Conservation (phyloP, 352 stramenopile genomes). For the Pythium folliculosum region DNA sequence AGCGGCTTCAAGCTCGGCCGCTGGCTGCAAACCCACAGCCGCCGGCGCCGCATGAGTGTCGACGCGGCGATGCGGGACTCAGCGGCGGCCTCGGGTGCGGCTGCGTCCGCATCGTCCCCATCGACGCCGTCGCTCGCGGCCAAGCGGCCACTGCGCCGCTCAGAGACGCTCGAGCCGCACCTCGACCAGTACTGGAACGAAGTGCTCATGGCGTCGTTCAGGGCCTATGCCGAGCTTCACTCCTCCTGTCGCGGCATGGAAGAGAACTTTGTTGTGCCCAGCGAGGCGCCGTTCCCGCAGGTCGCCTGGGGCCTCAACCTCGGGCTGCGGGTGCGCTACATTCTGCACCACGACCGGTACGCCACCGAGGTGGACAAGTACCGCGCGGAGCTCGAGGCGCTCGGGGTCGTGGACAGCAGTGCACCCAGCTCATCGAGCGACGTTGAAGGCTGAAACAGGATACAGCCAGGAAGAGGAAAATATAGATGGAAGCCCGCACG, state of each 20-base stretch:
- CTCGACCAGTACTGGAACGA: conserved; percentile 77
- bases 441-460: background rate
- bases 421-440: background rate
- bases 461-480: background rate
- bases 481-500: background rate
- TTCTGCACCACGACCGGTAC: conserved; percentile 70
- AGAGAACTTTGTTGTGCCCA: conserved; percentile 59
- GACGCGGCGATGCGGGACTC: conserved; percentile 17
- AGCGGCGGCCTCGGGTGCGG: too few relatives aligned
- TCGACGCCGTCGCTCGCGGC: background rate
- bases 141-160: background rate
- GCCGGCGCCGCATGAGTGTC: conserved; percentile 26
- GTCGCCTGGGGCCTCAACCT: conserved; percentile 73
- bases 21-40: conserved; percentile 74
- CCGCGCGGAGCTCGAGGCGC: conserved; percentile 37
- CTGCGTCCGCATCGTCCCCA: background rate
- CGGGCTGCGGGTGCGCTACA: conserved; percentile 62
- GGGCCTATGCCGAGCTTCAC: conserved; percentile 49
- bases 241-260: conserved; percentile 61
- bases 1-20: conserved; percentile 87
- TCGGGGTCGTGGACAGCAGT: conserved; percentile 29
- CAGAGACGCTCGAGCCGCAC: conserved; percentile 38
- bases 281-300: conserved; percentile 51
- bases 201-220: conserved; percentile 63
- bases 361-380: conserved; percentile 64